phyloP scores from a whole-genome alignment of 495 filamentous ascomycete genomes.

The Elasticomyces elasticus region DNA sequence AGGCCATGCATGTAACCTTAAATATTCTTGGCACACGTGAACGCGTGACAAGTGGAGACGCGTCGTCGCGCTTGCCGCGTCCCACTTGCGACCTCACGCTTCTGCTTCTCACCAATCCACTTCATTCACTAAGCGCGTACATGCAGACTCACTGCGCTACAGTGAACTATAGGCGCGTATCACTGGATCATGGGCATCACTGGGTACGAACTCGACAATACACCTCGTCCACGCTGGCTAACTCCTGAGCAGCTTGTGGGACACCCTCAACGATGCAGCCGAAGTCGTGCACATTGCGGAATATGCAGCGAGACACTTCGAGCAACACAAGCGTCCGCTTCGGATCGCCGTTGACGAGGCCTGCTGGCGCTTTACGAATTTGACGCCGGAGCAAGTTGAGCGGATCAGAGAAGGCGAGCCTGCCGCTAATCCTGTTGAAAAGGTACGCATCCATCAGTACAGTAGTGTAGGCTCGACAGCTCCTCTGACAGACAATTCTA shows the following conservation, averaged over 20 bases:
- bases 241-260: slow-evolving; percentile 21
- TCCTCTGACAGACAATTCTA: slow-evolving; percentile 16
- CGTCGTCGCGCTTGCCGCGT: too few species aligned
- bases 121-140: background rate
- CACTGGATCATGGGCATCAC: background rate
- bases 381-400: slow-evolving; percentile 18
- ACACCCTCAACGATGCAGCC: slow-evolving; percentile 19
- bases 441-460: background rate
- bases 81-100: background rate
- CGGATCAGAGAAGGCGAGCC: slow-evolving; percentile 23
- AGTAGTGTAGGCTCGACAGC: too few species aligned
- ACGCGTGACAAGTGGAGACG: background rate
- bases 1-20: too few species aligned
- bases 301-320: slow-evolving; percentile 18
- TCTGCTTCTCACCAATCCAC: background rate
- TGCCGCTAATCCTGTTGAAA: slow-evolving; percentile 25
- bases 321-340: slow-evolving; percentile 16
- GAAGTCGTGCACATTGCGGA: slow-evolving; percentile 19
- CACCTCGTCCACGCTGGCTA: background rate
- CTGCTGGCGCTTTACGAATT: slow-evolving; percentile 27
- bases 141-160: background rate
- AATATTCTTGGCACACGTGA: background rate
- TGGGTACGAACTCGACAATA: background rate
- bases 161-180: background rate
- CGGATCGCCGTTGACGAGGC: slow-evolving; percentile 28